Conservation (phyloP, 768 basidiomycete species). For the Collybiopsis luxurians region DNA sequence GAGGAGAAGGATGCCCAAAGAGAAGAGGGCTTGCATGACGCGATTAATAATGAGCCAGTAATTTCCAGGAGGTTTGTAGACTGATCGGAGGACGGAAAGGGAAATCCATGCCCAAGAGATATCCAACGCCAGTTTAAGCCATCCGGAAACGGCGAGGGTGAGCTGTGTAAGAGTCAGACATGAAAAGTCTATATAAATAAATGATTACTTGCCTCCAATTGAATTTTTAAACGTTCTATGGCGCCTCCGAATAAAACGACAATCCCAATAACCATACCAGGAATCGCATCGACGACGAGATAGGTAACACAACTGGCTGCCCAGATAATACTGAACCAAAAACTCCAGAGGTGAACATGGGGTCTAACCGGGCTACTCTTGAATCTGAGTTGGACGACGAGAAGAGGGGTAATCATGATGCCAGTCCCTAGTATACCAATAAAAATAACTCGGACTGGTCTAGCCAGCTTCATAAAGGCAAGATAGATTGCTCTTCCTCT, state of each 20-base stretch:
- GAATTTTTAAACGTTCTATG: conserved; percentile 63
- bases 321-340: conserved; percentile 72
- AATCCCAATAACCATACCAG: conserved; percentile 51
- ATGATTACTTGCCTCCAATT: conserved; percentile 54
- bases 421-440: conserved; percentile 57
- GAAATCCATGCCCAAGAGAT: conserved; percentile 74
- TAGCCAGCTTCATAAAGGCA: conserved; percentile 64
- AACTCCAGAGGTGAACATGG: conserved; percentile 62
- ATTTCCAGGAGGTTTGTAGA: conserved; percentile 55
- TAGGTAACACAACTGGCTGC: conserved; percentile 58
- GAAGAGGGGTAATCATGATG: conserved; percentile 65
- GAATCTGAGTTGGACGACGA: conserved; percentile 68
- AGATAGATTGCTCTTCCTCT: conserved; percentile 63
- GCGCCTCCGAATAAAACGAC: conserved; percentile 56
- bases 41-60: conserved; percentile 73
- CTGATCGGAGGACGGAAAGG: conserved; percentile 56
- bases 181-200: background rate
- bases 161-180: conserved; percentile 37
- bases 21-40: conserved; percentile 60
- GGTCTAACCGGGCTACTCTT: conserved; percentile 40
- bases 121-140: conserved; percentile 70
- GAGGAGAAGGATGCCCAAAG: conserved; percentile 40
- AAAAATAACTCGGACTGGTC: conserved; percentile 55
- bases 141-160: conserved; percentile 62
- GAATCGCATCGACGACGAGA: conserved; percentile 62